These are phyloP conservation scores for Trichothecium roseum DNA, from an alignment of 2,329 filamentous ascomycete species.

Conservation along the genomic window DNA sequence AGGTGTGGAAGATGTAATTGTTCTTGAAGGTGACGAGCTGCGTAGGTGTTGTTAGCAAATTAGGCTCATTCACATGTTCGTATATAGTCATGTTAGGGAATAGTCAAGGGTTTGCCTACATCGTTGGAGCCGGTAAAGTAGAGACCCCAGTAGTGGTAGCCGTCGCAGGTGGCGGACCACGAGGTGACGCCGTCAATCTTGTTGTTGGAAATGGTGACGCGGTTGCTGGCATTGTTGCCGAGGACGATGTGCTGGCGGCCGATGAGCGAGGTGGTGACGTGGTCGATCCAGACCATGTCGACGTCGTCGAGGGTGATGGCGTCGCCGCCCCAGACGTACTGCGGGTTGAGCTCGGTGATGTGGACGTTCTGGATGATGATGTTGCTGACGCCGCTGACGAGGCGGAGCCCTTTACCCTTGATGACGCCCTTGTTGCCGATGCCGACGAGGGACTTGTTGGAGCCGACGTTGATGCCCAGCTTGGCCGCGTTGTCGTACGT, in stretches of 20 bases:
- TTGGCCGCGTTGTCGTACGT: slow-evolving; percentile 13
- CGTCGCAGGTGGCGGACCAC: slow-evolving; percentile 20
- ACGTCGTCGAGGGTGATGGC: slow-evolving; percentile 40
- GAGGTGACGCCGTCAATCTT: slow-evolving; percentile 44
- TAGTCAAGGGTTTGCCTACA: no score
- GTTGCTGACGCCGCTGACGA: slow-evolving; percentile 35
- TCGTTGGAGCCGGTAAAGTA: slow-evolving; percentile 48
- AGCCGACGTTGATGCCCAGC: slow-evolving; percentile 38
- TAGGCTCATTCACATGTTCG: slow-evolving; percentile 15
- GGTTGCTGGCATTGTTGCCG: slow-evolving; percentile 31
- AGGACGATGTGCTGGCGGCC: slow-evolving; percentile 2
- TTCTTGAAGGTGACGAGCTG: slow-evolving; percentile 47
- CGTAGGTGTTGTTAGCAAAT: slow-evolving; percentile 4
- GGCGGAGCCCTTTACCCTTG: slow-evolving; percentile 45
- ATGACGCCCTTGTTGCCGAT: slow-evolving; percentile 42
- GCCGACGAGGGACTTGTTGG: slow-evolving; percentile 46
- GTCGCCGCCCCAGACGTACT: slow-evolving; percentile 51
- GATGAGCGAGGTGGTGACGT: slow-evolving; percentile 41
- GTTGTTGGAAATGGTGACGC: slow-evolving; percentile 50
- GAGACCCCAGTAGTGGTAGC: slow-evolving; percentile 21
- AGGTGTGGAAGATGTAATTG: slow-evolving; percentile 51
- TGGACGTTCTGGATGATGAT: slow-evolving; percentile 52
- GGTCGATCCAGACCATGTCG: slow-evolving; percentile 40
- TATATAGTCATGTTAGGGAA: slow-evolving; percentile 19
- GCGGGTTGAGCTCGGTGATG: slow-evolving; percentile 43